Percentiles rank a stretch among this genome's conserved stretches.
Conservation (phyloP, 352 stramenopile genomes). For the Saprolegnia parasitica region DNA sequence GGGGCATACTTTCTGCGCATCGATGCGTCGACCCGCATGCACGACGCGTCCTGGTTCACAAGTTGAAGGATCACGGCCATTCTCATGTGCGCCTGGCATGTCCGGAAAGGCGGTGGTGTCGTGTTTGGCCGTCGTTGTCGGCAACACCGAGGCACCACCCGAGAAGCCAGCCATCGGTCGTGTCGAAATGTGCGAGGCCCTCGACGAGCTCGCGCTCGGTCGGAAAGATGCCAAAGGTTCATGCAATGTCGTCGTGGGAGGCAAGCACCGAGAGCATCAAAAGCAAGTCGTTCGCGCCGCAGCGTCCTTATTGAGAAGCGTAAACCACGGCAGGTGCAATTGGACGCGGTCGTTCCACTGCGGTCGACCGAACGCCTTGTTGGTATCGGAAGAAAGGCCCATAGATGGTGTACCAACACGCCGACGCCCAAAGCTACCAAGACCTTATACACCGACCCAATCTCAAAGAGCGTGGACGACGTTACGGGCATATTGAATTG, state of each 20-base stretch:
- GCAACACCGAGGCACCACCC: not conserved
- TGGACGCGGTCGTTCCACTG: not conserved
- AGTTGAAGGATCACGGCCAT: too few relatives aligned
- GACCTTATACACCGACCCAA: not conserved
- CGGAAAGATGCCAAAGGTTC: not conserved
- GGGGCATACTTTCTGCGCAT: too few relatives aligned
- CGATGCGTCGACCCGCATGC: too few relatives aligned
- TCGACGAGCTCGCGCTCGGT: not conserved
- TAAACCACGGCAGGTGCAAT: not conserved
- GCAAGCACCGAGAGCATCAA: not conserved
- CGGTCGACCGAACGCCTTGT: not conserved
- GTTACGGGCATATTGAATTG: not conserved
- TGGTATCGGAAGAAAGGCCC: not conserved
- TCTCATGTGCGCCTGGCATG: too few relatives aligned
- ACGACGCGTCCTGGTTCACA: too few relatives aligned
- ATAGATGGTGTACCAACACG: not conserved
- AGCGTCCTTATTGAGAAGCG: not conserved
- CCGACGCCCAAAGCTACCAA: not conserved
- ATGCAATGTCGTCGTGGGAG: not conserved
- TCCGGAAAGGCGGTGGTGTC: not conserved
- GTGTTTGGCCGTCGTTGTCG: not conserved
- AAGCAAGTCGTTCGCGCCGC: not conserved
- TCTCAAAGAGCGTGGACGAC: not conserved
- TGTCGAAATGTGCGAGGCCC: not conserved
- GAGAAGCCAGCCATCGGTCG: not conserved